Evolutionary conservation across 306 rosid species (phyloP).

Genomic region (Lotus japonicus): DNA sequence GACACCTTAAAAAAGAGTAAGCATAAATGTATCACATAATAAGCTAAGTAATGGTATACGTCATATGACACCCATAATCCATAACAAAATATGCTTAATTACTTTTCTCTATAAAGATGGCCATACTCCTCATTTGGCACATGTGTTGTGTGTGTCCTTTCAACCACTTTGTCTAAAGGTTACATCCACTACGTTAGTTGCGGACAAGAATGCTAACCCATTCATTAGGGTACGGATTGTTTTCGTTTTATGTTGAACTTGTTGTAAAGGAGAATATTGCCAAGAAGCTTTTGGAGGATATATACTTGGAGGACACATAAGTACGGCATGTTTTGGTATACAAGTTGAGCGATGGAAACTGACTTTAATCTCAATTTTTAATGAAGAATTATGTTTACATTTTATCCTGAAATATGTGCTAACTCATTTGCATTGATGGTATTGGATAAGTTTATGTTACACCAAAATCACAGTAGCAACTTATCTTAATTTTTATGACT

Average conservation of each 20-base stretch:
- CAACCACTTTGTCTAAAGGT: conserved; percentile 16
- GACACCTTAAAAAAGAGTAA: neutral
- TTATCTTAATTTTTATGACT: too few relatives aligned
- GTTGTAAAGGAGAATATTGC: conserved; percentile 16
- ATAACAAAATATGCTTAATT: conserved; percentile 12
- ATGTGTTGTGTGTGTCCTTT: conserved; percentile 28
- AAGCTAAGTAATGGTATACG: conserved; percentile 16
- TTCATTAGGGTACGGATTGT: conserved; percentile 15
- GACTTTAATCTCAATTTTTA: too few relatives aligned
- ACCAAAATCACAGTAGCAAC: too few relatives aligned
- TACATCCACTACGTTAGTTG: conserved; percentile 29
- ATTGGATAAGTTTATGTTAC: too few relatives aligned
- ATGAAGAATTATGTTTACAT: too few relatives aligned
- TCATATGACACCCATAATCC: conserved; percentile 24
- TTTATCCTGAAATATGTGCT: too few relatives aligned
- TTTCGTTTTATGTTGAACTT: conserved; percentile 1
- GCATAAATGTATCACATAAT: neutral
- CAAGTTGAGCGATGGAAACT: neutral
- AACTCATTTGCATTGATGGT: too few relatives aligned
- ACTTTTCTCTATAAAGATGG: conserved; percentile 22
- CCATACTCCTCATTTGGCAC: conserved; percentile 28
- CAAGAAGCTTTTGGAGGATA: neutral
- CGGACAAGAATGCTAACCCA: conserved; percentile 34
- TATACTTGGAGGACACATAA: conserved; percentile 20
- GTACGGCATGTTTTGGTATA: neutral